Evolutionary conservation across 768 basidiomycete species (phyloP).

Genomic region (Lentinula guzmanii): DNA sequence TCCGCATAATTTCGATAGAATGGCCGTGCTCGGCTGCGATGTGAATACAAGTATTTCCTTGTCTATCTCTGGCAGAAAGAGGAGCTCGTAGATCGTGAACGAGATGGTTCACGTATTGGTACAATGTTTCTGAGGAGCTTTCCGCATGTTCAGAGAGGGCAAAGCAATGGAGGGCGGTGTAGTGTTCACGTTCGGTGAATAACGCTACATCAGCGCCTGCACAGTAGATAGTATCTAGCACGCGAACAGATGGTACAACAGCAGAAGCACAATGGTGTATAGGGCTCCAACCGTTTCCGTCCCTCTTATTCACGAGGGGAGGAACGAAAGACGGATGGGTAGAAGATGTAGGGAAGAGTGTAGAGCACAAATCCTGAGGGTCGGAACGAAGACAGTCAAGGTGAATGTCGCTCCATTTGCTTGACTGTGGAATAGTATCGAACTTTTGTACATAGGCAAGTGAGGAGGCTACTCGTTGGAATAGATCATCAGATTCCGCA

Average conservation of each 20-base stretch:
- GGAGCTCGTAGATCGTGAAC: slow-evolving; percentile 67
- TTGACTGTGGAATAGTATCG: slow-evolving; percentile 32
- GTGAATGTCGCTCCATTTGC: slow-evolving; percentile 38
- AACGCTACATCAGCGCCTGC: slow-evolving; percentile 72
- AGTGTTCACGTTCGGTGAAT: slow-evolving; percentile 59
- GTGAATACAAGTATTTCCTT: slow-evolving; percentile 76
- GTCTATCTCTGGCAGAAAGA: slow-evolving; percentile 54
- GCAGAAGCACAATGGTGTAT: slow-evolving; percentile 65
- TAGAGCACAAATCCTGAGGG: slow-evolving; percentile 42
- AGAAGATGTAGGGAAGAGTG: slow-evolving; percentile 45
- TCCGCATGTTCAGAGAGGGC: slow-evolving; percentile 32
- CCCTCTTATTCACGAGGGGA: slow-evolving; percentile 62
- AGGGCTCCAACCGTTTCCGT: slow-evolving; percentile 64
- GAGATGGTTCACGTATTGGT: slow-evolving; percentile 60
- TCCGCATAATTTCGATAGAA: slow-evolving; percentile 54
- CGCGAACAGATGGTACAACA: slow-evolving; percentile 47
- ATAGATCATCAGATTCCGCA: slow-evolving; percentile 27
- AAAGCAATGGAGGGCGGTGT: slow-evolving; percentile 64
- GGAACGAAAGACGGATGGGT: slow-evolving; percentile 38
- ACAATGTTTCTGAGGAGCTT: slow-evolving; percentile 34
- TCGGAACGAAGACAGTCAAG: slow-evolving; percentile 50
- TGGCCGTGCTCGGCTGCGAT: slow-evolving; percentile 71
- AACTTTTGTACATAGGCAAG: slow-evolving; percentile 31
- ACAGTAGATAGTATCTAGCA: slow-evolving; percentile 66
- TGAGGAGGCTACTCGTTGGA: slow-evolving; percentile 22